Percentiles rank a stretch among this genome's conserved stretches.
phyloP scores from a whole-genome alignment of 495 filamentous ascomycete species.

The Zalerion maritima region DNA sequence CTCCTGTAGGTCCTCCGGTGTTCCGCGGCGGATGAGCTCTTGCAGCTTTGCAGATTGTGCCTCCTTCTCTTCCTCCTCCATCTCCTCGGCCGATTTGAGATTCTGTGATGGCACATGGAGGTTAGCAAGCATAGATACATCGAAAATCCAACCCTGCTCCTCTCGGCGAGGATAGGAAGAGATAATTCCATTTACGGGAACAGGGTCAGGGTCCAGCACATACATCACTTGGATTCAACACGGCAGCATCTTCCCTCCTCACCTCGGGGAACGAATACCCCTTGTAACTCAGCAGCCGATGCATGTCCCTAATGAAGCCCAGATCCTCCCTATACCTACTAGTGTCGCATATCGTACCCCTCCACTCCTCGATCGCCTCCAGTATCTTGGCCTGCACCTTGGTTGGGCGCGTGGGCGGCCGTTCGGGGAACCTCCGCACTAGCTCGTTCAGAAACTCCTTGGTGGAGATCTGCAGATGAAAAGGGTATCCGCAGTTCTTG shows the following conservation, averaged over 20 bases:
- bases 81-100: slow-evolving; percentile 91
- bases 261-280: slow-evolving; percentile 92
- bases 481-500: slow-evolving; percentile 99
- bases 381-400: slow-evolving; percentile 84
- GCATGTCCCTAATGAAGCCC: slow-evolving; percentile 96
- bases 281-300: slow-evolving; percentile 87
- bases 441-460: slow-evolving; percentile 99
- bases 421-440: slow-evolving; percentile 87
- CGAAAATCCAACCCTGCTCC: not conserved
- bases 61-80: slow-evolving; percentile 92
- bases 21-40: slow-evolving; percentile 84
- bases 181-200: not conserved
- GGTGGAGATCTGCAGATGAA: slow-evolving; percentile 94
- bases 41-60: slow-evolving; percentile 95
- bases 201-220: slow-evolving; percentile 15
- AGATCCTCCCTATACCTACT: slow-evolving; percentile 93
- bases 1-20: slow-evolving; percentile 85
- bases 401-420: slow-evolving; percentile 71
- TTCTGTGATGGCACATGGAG: slow-evolving; percentile 39
- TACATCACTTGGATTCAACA: slow-evolving; percentile 95
- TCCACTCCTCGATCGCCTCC: slow-evolving; percentile 97
- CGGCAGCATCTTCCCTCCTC: slow-evolving; percentile 83
- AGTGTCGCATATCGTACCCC: slow-evolving; percentile 93
- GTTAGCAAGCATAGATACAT: slow-evolving; percentile 2
- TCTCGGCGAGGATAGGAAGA: not conserved